Percentiles rank a stretch among this genome's conserved stretches.
Conservation (phyloP, 495 filamentous ascomycete species). For the Geopyxis carbonaria region DNA sequence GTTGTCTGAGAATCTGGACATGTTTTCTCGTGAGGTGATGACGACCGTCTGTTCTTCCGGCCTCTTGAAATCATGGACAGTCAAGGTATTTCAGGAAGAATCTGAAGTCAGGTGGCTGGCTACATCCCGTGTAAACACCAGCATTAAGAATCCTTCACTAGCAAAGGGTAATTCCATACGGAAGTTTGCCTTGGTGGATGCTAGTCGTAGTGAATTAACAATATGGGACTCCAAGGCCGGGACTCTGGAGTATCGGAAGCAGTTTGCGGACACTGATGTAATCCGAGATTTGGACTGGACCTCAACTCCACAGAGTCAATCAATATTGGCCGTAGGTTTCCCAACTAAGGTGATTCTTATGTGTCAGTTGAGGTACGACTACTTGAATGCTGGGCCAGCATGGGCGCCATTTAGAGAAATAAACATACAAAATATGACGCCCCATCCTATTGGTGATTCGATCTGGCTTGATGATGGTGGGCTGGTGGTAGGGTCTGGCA, state of each 20-base stretch:
- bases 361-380: slow-evolving; percentile 89
- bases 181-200: slow-evolving; percentile 70
- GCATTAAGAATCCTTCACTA: slow-evolving; percentile 52
- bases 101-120: slow-evolving; percentile 44
- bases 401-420: slow-evolving; percentile 79
- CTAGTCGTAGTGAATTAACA: slow-evolving; percentile 54
- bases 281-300: slow-evolving; percentile 91
- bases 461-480: slow-evolving; percentile 74
- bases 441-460: slow-evolving; percentile 83
- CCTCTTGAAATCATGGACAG: slow-evolving; percentile 69
- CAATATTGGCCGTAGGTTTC: slow-evolving; percentile 82
- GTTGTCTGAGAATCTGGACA: slow-evolving; percentile 67
- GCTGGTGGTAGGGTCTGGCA: slow-evolving; percentile 74
- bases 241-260: slow-evolving; percentile 54
- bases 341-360: slow-evolving; percentile 66
- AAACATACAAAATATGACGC: slow-evolving; percentile 53
- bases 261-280: slow-evolving; percentile 45
- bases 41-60: slow-evolving; percentile 70
- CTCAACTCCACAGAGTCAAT: slow-evolving; percentile 77
- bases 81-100: slow-evolving; percentile 47
- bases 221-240: slow-evolving; percentile 82
- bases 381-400: slow-evolving; percentile 72
- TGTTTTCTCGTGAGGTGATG: slow-evolving; percentile 74
- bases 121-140: slow-evolving; percentile 69
- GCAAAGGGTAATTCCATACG: slow-evolving; percentile 74